phyloP scores from a whole-genome alignment of 768 basidiomycete species.

The Russula brevipes region DNA sequence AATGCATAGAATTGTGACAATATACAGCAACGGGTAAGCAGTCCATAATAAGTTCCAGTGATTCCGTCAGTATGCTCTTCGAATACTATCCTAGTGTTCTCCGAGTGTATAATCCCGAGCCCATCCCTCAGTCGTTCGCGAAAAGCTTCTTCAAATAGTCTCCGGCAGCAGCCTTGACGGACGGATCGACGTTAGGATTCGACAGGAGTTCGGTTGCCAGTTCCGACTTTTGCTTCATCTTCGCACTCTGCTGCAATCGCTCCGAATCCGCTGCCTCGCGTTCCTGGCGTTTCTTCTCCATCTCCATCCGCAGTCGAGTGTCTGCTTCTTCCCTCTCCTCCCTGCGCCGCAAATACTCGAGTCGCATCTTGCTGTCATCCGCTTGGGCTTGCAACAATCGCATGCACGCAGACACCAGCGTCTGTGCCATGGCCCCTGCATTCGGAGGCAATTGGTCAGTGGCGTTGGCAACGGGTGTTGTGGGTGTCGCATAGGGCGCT shows the following conservation, averaged over 20 bases:
- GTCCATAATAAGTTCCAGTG: constrained; percentile 3
- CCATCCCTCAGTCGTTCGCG: constrained; percentile 33
- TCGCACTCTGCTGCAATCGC: constrained; percentile 45
- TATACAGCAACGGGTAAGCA: constrained; percentile 10
- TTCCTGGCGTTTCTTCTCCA: constrained; percentile 50
- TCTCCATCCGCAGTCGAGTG: constrained; percentile 44
- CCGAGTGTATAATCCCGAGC: neutral
- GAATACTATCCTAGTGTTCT: neutral
- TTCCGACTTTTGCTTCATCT: constrained; percentile 56
- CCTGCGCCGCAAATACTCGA: constrained; percentile 60
- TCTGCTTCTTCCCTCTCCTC: constrained; percentile 69
- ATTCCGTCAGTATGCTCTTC: constrained; percentile 12
- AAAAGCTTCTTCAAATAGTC: constrained; percentile 71
- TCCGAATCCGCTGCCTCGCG: constrained; percentile 55
- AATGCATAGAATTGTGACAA: constrained; percentile 5
- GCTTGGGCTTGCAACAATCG: constrained; percentile 62
- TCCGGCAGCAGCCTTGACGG: constrained; percentile 59
- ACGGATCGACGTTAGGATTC: constrained; percentile 53
- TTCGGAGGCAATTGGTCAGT: constrained; percentile 43
- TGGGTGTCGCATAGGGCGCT: constrained; percentile 11
- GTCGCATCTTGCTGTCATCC: constrained; percentile 63
- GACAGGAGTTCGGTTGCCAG: constrained; percentile 63
- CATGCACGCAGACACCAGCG: constrained; percentile 50
- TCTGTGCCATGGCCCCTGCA: constrained; percentile 47
- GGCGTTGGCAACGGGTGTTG: constrained; percentile 21